These are phyloP conservation scores for Nitzschia sp. DNA, from an alignment of 108 stramenopile species.

Conservation along the genomic window DNA sequence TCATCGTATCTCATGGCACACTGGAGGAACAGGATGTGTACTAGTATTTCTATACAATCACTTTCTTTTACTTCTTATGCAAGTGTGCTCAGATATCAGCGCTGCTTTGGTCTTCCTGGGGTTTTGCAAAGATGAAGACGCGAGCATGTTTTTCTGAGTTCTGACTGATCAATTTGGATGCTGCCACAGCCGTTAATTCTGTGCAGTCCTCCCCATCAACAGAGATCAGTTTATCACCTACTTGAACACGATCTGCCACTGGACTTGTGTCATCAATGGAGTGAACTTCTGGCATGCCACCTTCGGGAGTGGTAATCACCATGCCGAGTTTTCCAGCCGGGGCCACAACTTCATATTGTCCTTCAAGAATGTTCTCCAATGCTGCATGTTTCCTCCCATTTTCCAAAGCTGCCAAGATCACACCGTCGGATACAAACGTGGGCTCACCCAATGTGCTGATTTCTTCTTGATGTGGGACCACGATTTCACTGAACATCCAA, in stretches of 20 bases:
- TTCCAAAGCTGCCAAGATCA: conserved; percentile 40
- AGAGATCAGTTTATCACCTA: conserved; percentile 76
- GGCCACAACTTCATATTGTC: conserved; percentile 48
- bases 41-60: too few species aligned
- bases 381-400: conserved; percentile 48
- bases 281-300: conserved; percentile 73
- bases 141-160: conserved; percentile 47
- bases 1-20: too few species aligned
- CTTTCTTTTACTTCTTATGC: too few species aligned
- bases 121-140: conserved; percentile 41
- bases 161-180: conserved; percentile 70
- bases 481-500: conserved; percentile 33
- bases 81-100: too few species aligned
- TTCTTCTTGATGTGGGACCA: conserved; percentile 72
- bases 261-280: conserved; percentile 81
- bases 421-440: conserved; percentile 60
- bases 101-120: not conserved
- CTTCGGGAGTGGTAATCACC: conserved; percentile 82
- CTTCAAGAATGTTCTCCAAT: conserved; percentile 54
- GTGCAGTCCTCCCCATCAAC: conserved; percentile 83
- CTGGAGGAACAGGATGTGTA: too few species aligned
- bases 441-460: conserved; percentile 83
- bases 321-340: conserved; percentile 82
- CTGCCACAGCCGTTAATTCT: conserved; percentile 70
- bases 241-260: conserved; percentile 57